Conservation (phyloP, 1,284 basidiomycete genomes). For the Ganoderma lingzhi region DNA sequence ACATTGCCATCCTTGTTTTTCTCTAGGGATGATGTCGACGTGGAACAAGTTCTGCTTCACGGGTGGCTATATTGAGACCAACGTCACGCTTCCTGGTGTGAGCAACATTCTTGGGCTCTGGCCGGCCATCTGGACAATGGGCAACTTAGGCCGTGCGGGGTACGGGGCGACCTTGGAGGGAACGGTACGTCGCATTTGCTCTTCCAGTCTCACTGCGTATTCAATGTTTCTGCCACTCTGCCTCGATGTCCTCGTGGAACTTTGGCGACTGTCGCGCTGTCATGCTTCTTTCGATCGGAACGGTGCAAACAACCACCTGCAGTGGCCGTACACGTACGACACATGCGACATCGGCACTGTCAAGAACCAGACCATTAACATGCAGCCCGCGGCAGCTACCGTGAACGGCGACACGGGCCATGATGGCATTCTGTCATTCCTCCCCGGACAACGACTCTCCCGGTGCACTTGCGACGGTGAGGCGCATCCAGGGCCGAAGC, state of each 20-base stretch:
- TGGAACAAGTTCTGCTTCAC: constrained; percentile 76
- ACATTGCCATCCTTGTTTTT: constrained; percentile 20
- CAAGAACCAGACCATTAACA: constrained; percentile 56
- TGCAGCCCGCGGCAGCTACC: constrained; percentile 45
- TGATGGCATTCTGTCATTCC: constrained; percentile 61
- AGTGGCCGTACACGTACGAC: constrained; percentile 84
- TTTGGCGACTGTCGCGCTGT: not conserved
- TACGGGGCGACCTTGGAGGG: constrained; percentile 73
- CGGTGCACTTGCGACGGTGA: constrained; percentile 74
- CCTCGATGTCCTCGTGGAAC: constrained; percentile 16
- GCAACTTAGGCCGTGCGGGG: constrained; percentile 70
- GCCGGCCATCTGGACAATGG: constrained; percentile 70
- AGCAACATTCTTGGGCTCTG: constrained; percentile 57
- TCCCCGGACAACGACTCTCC: constrained; percentile 86
- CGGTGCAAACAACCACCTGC: not conserved
- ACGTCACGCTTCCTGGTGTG: constrained; percentile 45
- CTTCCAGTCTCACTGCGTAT: not conserved
- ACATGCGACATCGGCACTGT: constrained; percentile 76
- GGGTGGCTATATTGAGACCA: constrained; percentile 55
- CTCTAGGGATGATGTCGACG: constrained; percentile 43
- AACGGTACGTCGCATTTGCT: constrained; percentile 46
- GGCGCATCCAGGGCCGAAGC: constrained; percentile 77
- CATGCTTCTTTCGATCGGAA: not conserved
- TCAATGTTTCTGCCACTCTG: not conserved
- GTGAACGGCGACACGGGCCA: constrained; percentile 52